Base-by-base conservation (phyloP, 1,139 yeast species). In the Debaryomyces nepalensis region DNA sequence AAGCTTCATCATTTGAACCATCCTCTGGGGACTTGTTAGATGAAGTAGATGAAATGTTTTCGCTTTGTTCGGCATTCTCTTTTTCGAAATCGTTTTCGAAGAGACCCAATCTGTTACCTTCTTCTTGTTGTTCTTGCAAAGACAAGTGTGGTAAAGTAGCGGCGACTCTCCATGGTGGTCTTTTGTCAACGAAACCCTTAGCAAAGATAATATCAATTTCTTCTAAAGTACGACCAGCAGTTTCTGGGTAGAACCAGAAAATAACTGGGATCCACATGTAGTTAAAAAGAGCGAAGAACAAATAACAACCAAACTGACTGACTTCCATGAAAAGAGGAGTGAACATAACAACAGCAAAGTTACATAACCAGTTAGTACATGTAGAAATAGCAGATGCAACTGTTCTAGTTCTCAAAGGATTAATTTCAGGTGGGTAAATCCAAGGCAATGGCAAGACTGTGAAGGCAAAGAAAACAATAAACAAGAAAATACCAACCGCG, bases 341-440 rank as follows among this genome's bases (percentile, higher is more conserved):
- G 54, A 73, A 71, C 76, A 73, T 70, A 42, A 71, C 78, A 37
- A 73, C 77, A 35, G 73, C 76, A 50, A 72, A 72, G 53, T 73
- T 73, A 48, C 66, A 58, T 45, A 72, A 52, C 77, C 78, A 73
- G 58, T 73, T 73, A 41, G 77, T 68, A 64, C 76, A 71, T 19
- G 77, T 72, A 18, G 73, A 67, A 26, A 77, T 63, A 29, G 82
- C 84, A 40, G 79, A 67, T 58, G 69, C 83, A 64, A 59, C 69
- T 37, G 83, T 78, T 66, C 86, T 77, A 35, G 81, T 75, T 57
- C 77, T 71, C 59, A 79, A 70, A n/a, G 86, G 84, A 55, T 79
- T 74, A 45, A 81, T 76, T 62, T 81, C 87, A 35, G 84, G 81
- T 41, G 83, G 83, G 62, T 79, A 79, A 41, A 81, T 67, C 75